These are phyloP conservation scores for Cyberlindnera xishuangbannaensis DNA, from an alignment of 805 yeast species.

Conservation along the genomic window DNA sequence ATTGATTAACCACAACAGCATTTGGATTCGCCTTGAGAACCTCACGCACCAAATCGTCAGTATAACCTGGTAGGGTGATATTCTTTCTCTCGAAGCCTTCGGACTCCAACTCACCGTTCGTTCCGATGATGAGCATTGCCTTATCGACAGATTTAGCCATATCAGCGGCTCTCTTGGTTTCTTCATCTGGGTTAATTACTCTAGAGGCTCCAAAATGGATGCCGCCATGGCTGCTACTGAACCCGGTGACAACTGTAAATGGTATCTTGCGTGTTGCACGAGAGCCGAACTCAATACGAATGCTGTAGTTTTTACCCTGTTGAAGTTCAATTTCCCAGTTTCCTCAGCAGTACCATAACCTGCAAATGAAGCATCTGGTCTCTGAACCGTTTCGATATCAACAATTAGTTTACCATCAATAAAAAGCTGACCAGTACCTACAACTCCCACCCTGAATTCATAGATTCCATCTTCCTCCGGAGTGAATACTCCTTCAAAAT, in stretches of 20 bases:
- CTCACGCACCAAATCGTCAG: constrained; percentile 42
- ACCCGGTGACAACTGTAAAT: constrained; percentile 11
- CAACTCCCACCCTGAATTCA: constrained; percentile 44
- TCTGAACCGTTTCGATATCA: constrained; percentile 50
- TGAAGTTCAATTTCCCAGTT: constrained; percentile 31
- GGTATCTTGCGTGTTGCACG: constrained; percentile 31
- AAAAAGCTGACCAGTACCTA: constrained; percentile 50
- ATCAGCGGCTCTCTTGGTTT: constrained; percentile 37
- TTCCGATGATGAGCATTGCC: constrained; percentile 46
- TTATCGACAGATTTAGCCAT: constrained; percentile 47
- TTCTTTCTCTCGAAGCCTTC: constrained; percentile 52
- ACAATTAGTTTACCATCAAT: constrained; percentile 34
- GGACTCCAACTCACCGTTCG: constrained; percentile 51
- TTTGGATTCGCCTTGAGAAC: constrained; percentile 44
- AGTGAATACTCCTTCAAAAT: constrained; percentile 37
- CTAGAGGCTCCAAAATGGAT: constrained; percentile 28
- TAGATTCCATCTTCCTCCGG: constrained; percentile 44
- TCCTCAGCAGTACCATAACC: constrained; percentile 53
- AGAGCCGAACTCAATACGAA: constrained; percentile 48
- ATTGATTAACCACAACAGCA: constrained; percentile 49
- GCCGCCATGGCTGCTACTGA: constrained; percentile 26
- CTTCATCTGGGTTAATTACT: constrained; percentile 25
- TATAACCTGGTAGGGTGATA: constrained; percentile 46
- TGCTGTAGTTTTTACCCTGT: constrained; percentile 38
- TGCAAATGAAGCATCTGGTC: constrained; percentile 43